Evolutionary conservation across 768 basidiomycete species (phyloP), one percentile per base, ranked within the genome.

Genomic region (Lactarius deliciosus): DNA sequence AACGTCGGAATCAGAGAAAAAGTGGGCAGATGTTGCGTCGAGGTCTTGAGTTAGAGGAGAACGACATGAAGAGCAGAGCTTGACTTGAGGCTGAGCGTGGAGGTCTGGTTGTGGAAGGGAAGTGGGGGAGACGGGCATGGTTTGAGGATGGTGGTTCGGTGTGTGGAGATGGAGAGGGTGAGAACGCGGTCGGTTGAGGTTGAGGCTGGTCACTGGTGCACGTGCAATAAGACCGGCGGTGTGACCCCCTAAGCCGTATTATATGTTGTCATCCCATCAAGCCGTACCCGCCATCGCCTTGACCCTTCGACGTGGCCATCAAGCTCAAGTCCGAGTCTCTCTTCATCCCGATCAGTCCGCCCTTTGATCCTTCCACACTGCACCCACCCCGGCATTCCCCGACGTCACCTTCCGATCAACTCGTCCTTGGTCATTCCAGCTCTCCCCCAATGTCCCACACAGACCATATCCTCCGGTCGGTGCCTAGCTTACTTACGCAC

Each of bases 21-120:
- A 66, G 40, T 47, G 41, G 15, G 61, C 10, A 13, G 50, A 53
- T 53, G 50, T 25, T 28, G 60, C 50, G 63, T 71, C 70, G 36
- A 50, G 55, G 65, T 71, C 70, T 63, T 58, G 50, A 3, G 70
- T 61, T 18, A 71, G 60, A n/a, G 70, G 70, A 30, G 61, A 64
- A 7, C 60, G 62, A 59, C 70, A 71, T 43, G 57, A 65, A 10
- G 70, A 61, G 16, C 70, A 71, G 22, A 60, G 53, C 63, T 71
- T 71, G 45, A 71, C 60, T 53, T 71, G 70, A 2, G 57, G 36
- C 22, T 69, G 68, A 2, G 57, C 60, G 34, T 43, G 43, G 53
- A 25, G 13, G 32, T 71, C 70, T 9, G 63, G 70, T 10, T 34
- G 69, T 40, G 62, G 68, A 15, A 60, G 47, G 59, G 68, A 5